Percentiles rank a stretch among this genome's conserved stretches.
Evolutionary conservation across 495 filamentous ascomycete genomes (phyloP).

Genomic region (Hypoxylon trugodes): DNA sequence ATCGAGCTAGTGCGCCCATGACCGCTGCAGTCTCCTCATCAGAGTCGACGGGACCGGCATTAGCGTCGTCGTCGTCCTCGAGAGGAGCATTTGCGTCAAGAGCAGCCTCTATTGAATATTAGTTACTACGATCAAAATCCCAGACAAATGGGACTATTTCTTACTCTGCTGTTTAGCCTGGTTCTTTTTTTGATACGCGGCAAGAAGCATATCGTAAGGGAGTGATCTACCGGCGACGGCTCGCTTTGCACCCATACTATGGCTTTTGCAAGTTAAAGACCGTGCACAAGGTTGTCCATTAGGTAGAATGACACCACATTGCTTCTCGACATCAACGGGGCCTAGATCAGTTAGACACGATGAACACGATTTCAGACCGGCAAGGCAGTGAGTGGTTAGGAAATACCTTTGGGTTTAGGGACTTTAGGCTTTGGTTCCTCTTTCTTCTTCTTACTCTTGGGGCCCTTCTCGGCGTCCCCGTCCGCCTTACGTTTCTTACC

Average conservation of each 20-base stretch:
- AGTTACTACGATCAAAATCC: constrained; percentile 23
- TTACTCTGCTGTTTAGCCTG: constrained; percentile 95
- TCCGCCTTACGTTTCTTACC: constrained; percentile 96
- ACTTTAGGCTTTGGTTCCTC: constrained; percentile 92
- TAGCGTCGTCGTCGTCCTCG: constrained; percentile 81
- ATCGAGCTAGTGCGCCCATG: constrained; percentile 81
- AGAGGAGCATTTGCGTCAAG: constrained; percentile 94
- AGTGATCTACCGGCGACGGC: constrained; percentile 87
- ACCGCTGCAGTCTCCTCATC: constrained; percentile 92
- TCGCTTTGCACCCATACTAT: constrained; percentile 95
- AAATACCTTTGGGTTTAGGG: constrained; percentile 84
- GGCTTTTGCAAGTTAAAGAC: constrained; percentile 94
- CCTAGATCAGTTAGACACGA: constrained; percentile 47
- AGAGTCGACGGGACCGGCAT: constrained; percentile 79
- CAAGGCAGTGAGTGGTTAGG: constrained; percentile 14
- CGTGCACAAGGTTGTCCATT: constrained; percentile 87
- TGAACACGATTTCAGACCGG: background rate
- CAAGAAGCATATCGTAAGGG: constrained; percentile 93
- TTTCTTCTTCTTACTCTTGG: constrained; percentile 92
- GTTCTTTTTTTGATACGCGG: constrained; percentile 98
- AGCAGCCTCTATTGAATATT: constrained; percentile 73
- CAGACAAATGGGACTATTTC: constrained; percentile 19
- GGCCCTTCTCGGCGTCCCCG: constrained; percentile 73
- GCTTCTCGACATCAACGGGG: constrained; percentile 95
- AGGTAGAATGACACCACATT: constrained; percentile 90